Evolutionary conservation across 768 basidiomycete genomes (phyloP).

Genomic region (Xanthoconium purpureum): DNA sequence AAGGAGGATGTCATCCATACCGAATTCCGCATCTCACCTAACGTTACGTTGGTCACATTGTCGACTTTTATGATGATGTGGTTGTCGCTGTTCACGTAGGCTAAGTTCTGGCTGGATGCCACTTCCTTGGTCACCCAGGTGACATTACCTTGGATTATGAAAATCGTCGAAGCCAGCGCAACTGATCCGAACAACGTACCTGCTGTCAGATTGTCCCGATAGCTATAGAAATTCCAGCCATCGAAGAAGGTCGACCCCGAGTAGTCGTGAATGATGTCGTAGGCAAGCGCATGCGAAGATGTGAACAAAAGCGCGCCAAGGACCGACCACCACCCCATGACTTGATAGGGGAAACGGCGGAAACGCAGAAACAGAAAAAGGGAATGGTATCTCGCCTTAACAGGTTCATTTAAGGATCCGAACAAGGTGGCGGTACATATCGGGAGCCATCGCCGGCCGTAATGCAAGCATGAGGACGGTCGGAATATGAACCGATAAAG

Average conservation of each 20-base stretch:
- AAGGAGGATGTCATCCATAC: conserved; percentile 34
- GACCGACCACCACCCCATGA: conserved; percentile 13
- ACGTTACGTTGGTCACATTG: conserved; percentile 55
- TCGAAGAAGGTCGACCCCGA: conserved; percentile 52
- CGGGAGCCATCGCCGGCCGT: not conserved
- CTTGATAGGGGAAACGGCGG: not conserved
- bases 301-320: not conserved
- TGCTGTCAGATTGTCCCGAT: conserved; percentile 44
- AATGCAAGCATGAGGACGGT: not conserved
- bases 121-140: conserved; percentile 51
- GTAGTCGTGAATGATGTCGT: conserved; percentile 43
- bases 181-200: conserved; percentile 31
- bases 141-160: conserved; percentile 49
- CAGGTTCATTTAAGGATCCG: conserved; percentile 4
- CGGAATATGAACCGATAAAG: not conserved
- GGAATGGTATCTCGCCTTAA: not conserved
- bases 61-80: conserved; percentile 75
- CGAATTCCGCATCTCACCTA: conserved; percentile 54
- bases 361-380: not conserved
- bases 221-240: conserved; percentile 53
- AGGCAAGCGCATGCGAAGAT: conserved; percentile 18
- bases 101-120: conserved; percentile 48
- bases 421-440: not conserved
- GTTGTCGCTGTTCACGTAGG: conserved; percentile 57
- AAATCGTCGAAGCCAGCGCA: not conserved